A percentile compares a stretch with the other conserved stretches of the same genome.
Conservation (phyloP, 2,329 filamentous ascomycete species). For the Aspergillus sojae region DNA sequence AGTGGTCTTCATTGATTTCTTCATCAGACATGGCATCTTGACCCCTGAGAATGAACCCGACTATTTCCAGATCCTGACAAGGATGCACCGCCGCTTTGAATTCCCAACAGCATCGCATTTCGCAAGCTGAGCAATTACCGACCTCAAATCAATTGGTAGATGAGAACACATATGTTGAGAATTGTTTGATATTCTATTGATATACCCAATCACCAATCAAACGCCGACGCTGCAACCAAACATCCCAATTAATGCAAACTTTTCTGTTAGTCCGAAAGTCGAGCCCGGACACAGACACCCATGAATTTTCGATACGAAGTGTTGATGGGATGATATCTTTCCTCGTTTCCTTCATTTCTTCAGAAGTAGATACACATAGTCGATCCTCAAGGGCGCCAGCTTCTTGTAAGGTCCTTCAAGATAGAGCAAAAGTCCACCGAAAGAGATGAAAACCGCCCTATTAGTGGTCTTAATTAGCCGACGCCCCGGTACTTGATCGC, state of each 20-base stretch:
- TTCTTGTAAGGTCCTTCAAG: slow-evolving; percentile 96
- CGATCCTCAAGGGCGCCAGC: slow-evolving; percentile 85
- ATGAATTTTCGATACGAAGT: slow-evolving; percentile 5
- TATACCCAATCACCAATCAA: slow-evolving; percentile 41
- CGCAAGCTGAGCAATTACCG: slow-evolving; percentile 12
- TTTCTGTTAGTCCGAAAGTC: slow-evolving; percentile 21
- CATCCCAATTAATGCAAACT: slow-evolving; percentile 27
- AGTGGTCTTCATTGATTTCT: slow-evolving; percentile 82
- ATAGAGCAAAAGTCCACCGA: slow-evolving; percentile 86
- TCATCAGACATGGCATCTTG: slow-evolving; percentile 80
- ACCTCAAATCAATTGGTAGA: slow-evolving; percentile 5
- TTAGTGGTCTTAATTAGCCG: slow-evolving; percentile 28
- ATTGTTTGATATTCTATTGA: slow-evolving; percentile 36
- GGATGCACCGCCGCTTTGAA: slow-evolving; percentile 76
- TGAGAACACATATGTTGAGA: slow-evolving; percentile 8
- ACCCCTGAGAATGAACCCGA: slow-evolving; percentile 77
- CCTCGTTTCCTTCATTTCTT: slow-evolving; percentile 69
- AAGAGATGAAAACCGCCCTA: slow-evolving; percentile 92
- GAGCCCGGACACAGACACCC: slow-evolving; percentile 5
- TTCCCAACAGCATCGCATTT: slow-evolving; percentile 67
- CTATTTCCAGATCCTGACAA: slow-evolving; percentile 72
- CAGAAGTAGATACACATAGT: slow-evolving; percentile 88
- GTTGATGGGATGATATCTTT: slow-evolving; percentile 3
- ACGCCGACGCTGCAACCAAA: slow-evolving; percentile 47
- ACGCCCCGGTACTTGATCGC: not conserved